Evolutionary conservation across 345 rosid genomes (phyloP), one percentile per base, ranked within the genome.

Genomic region (Excoecaria agallocha): DNA sequence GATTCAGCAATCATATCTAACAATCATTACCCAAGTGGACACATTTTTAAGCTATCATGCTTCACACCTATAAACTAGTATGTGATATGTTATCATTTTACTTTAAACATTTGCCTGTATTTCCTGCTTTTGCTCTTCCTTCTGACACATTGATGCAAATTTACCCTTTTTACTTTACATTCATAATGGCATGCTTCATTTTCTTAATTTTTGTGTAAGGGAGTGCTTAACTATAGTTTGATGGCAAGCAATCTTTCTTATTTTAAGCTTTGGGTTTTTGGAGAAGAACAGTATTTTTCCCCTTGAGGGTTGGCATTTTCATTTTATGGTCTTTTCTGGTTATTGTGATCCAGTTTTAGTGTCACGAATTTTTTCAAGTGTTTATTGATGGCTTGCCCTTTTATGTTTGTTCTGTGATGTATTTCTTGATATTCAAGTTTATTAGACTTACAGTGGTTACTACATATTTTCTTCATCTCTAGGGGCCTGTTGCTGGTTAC

Each of bases 401-500:
- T 63, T 50, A 20, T 39, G 43, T 12, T 64, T 13, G 4, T 30
- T 20, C 69, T 48, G 20, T 24, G 5, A 37, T 56, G 17, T 68
- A 24, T 50, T 54, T 66, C 12, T 46, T 43, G 22, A 16, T 45
- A 46, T 59, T 57, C 16, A 15, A 24, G 1, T 49, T 65, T 43
- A 17, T 52, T 30, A 30, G 30, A 49, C 35, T 63, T 48, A 20
- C 50, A 50, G 12, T 71, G 38, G 15, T 35, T 59, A 11, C 24
- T 41, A 12, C 54, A 8, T 35, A 5, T 35, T 30, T 70, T 41
- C 15, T 56, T 60, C 39, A 46, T 82, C 66, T 72, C 15, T 79
- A 94, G 98, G 98, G 94, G 35, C 85, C 90, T 64, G 78, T 86
- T 67, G 86, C 91, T 71, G 94, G 98, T 73, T 89, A 88, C 80